Percentiles rank a stretch among this genome's conserved stretches.
Conservation (phyloP, 2,329 filamentous ascomycete species). For the Clonostachys sp. region DNA sequence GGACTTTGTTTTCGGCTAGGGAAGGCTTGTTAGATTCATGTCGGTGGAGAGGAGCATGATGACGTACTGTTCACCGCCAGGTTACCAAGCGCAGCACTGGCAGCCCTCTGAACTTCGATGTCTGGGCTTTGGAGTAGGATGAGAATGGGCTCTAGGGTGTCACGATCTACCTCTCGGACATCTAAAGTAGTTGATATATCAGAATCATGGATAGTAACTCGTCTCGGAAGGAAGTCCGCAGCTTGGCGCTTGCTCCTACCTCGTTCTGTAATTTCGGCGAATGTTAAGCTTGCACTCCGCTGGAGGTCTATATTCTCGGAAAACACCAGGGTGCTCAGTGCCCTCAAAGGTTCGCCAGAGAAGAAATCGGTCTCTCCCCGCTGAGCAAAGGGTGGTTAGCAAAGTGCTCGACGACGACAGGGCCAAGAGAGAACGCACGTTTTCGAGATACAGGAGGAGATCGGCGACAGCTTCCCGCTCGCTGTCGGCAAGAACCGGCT, state of each 20-base stretch:
- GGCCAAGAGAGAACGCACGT: constrained; percentile 56
- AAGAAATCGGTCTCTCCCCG: constrained; percentile 98
- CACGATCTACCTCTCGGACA: constrained; percentile 91
- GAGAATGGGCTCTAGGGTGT: constrained; percentile 93
- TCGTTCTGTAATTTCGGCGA: constrained; percentile 97
- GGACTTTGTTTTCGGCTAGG: constrained; percentile 92
- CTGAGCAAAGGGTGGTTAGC: constrained; percentile 36
- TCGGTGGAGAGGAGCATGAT: neutral
- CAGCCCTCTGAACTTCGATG: constrained; percentile 94
- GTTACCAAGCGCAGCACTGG: constrained; percentile 93
- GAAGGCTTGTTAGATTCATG: constrained; percentile 22
- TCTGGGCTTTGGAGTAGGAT: constrained; percentile 93
- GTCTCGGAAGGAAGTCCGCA: neutral
- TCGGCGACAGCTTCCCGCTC: constrained; percentile 97
- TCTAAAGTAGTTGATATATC: constrained; percentile 48
- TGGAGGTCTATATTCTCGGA: constrained; percentile 98
- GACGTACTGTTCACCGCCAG: constrained; percentile 89
- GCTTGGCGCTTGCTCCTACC: constrained; percentile 50
- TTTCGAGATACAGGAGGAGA: constrained; percentile 91
- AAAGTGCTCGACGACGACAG: neutral
- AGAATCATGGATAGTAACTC: neutral
- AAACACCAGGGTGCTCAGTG: constrained; percentile 92
- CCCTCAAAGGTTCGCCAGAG: constrained; percentile 87
- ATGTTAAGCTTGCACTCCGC: constrained; percentile 93
- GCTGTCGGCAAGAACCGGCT: constrained; percentile 87